phyloP scores from a whole-genome alignment of 2,329 filamentous ascomycete species.

The Cryoendolithus antarcticus region DNA sequence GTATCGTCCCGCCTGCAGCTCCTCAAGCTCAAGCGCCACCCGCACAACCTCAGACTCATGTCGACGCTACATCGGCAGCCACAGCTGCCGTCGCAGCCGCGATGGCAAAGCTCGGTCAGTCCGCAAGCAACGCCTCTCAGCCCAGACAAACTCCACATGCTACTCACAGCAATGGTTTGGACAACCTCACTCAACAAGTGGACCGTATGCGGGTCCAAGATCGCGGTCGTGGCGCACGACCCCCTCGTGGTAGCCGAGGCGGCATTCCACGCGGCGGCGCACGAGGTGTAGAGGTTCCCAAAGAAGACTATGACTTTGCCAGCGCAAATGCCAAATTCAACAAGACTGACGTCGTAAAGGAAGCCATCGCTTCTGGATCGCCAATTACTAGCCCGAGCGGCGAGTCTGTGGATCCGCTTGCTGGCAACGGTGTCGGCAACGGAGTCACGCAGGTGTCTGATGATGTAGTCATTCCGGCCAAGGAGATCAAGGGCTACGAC shows the following conservation, averaged over 20 bases:
- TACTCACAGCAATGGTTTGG: constrained; percentile 29
- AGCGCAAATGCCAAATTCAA: constrained; percentile 83
- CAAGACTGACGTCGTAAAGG: constrained; percentile 76
- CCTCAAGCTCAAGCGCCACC: constrained; percentile 1
- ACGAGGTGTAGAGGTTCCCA: constrained; percentile 65
- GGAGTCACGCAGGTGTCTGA: constrained; percentile 22
- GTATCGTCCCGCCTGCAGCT: not conserved
- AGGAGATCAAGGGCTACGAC: constrained; percentile 56
- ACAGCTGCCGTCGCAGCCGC: constrained; percentile 68
- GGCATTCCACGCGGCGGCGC: constrained; percentile 26
- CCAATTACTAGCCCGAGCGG: constrained; percentile 38
- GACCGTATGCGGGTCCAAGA: constrained; percentile 54
- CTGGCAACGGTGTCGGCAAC: constrained; percentile 10
- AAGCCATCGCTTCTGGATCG: constrained; percentile 69
- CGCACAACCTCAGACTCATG: constrained; percentile 9
- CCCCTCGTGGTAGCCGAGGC: constrained; percentile 31
- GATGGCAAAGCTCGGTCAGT: constrained; percentile 53
- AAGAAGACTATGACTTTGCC: constrained; percentile 86
- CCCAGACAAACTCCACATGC: too few species aligned
- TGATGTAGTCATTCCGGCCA: constrained; percentile 32
- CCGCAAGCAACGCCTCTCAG: too few species aligned
- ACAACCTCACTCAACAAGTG: constrained; percentile 63
- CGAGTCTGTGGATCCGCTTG: constrained; percentile 10
- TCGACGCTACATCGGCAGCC: constrained; percentile 57
- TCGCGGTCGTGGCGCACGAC: not conserved